phyloP scores from a whole-genome alignment of 2,329 filamentous ascomycete species.

The Ceratocystiopsis sp. region DNA sequence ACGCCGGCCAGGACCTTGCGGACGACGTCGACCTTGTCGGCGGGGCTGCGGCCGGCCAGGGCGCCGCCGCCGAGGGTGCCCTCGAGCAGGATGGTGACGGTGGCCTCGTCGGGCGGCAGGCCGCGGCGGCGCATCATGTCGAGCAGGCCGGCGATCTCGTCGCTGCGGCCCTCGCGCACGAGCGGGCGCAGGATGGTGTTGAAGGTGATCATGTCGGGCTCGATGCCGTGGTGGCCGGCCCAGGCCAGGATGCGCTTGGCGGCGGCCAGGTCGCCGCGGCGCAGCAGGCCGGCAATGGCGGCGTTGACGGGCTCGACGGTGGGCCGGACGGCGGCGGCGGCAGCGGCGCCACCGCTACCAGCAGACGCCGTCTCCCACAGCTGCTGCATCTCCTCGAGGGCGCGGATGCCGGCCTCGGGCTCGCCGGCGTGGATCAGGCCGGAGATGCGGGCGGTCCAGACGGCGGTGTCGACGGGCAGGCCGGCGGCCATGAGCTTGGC shows the following conservation, averaged over 20 bases:
- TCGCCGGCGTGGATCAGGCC: constrained; percentile 42
- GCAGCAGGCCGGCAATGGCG: constrained; percentile 45
- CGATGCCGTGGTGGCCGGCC: constrained; percentile 36
- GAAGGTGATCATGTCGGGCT: constrained; percentile 42
- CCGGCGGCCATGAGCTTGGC: constrained; percentile 38
- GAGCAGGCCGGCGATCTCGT: constrained; percentile 36
- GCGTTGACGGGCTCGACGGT: constrained; percentile 52
- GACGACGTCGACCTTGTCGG: constrained; percentile 17
- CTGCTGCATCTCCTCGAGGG: constrained; percentile 48
- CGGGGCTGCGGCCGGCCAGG: constrained; percentile 15
- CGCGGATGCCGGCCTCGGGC: constrained; percentile 38
- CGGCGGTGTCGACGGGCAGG: constrained; percentile 41
- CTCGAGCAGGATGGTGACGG: constrained; percentile 57
- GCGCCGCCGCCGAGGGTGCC: constrained; percentile 27
- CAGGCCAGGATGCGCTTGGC: constrained; percentile 41
- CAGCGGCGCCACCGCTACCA: neutral
- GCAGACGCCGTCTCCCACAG: constrained; percentile 30
- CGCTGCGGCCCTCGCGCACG: constrained; percentile 29
- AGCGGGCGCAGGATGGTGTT: constrained; percentile 51
- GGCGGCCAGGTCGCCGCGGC: constrained; percentile 25
- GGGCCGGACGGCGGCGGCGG: constrained; percentile 32
- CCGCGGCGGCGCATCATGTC: constrained; percentile 38
- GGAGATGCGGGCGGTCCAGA: constrained; percentile 56
- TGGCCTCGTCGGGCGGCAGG: constrained; percentile 45
- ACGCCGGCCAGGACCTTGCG: constrained; percentile 40